Evolutionary conservation across 768 basidiomycete species (phyloP), one percentile per base, ranked within the genome.

Genomic region (Pleurotus sapidus): DNA sequence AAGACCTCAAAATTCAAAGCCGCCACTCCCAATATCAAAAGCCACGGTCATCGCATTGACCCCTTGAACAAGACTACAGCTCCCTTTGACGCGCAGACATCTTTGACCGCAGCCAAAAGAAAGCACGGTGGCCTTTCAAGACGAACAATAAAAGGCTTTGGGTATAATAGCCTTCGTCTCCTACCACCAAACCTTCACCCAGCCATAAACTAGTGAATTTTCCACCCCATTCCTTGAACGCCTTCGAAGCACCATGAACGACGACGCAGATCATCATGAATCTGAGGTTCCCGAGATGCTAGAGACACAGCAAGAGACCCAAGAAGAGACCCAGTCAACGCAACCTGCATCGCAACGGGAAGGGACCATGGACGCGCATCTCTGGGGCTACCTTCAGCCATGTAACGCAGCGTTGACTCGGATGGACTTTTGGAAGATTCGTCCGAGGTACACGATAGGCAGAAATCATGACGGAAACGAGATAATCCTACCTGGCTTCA

Each of bases 381-480:
- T 90, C 56, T 91, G 87, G 87, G 89, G 88, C 11, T 87, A 78
- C 61, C 79, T 91, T 50, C 81, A 85, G 46, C 88, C 89, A 4
- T 87, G 85, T 64, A 83, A 75, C 62, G 61, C 73, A 23, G 60
- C 68, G 3, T 70, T 87, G 5, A 71, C 70, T 18, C 80, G 86
- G 34, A 77, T 90, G 51, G 86, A 89, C 61, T 81, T 91, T 59
- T 82, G 75, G 74, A 87, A 80, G 63, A 61, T 78, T 40, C 71
- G 76, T 24, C 76, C 76, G 0, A 70, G 64, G 17, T 81, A 83
- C 61, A 74, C 66, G 20, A 68, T 91, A 60, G 89, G 89, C 24
- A 78, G 89, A 50, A 77, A 77, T 59, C 63, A 53, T 0, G 72
- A 74, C 0, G 72, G 71, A 58, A 84, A 88, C 57, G 66, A 72